Evolutionary conservation across 2,329 filamentous ascomycete genomes (phyloP).

Genomic region (Nigrograna mackinnonii): DNA sequence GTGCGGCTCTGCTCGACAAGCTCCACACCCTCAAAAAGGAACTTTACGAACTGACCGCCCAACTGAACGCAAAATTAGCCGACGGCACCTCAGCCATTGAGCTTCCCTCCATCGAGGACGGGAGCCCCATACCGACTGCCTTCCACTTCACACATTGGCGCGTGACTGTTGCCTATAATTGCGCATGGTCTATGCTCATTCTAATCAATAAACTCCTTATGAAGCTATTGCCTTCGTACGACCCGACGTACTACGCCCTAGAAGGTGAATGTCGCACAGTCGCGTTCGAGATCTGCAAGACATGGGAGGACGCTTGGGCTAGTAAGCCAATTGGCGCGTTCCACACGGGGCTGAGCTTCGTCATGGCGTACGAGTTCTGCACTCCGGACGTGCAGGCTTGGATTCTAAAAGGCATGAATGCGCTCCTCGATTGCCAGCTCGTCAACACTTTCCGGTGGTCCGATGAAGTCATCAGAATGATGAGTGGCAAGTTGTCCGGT

Average conservation of each 20-base stretch:
- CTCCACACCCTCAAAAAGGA: constrained; percentile 25
- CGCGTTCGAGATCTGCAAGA: constrained; percentile 36
- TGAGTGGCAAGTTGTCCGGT: constrained; percentile 29
- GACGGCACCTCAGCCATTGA: constrained; percentile 24
- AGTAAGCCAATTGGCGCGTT: constrained; percentile 35
- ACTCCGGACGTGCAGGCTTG: constrained; percentile 24
- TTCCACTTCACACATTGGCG: constrained; percentile 35
- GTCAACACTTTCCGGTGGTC: constrained; percentile 33
- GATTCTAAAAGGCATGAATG: constrained; percentile 30
- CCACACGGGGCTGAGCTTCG: constrained; percentile 33
- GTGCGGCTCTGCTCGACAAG: constrained; percentile 21
- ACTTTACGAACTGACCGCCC: constrained; percentile 18
- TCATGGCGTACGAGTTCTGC: constrained; percentile 36
- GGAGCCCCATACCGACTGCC: constrained; percentile 21
- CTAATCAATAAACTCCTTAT: constrained; percentile 32
- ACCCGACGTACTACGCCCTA: constrained; percentile 20
- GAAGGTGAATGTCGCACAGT: constrained; percentile 29
- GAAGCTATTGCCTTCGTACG: constrained; percentile 26
- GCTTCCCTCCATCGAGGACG: constrained; percentile 17
- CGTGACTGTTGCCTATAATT: constrained; percentile 34
- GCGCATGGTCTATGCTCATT: constrained; percentile 35
- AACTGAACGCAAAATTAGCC: constrained; percentile 23
- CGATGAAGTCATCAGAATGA: constrained; percentile 24
- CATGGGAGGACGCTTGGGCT: constrained; percentile 38
- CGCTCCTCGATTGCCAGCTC: constrained; percentile 26